These are phyloP conservation scores for Diaporthe sp. DNA, from an alignment of 2,329 filamentous ascomycete species.

Conservation along the genomic window DNA sequence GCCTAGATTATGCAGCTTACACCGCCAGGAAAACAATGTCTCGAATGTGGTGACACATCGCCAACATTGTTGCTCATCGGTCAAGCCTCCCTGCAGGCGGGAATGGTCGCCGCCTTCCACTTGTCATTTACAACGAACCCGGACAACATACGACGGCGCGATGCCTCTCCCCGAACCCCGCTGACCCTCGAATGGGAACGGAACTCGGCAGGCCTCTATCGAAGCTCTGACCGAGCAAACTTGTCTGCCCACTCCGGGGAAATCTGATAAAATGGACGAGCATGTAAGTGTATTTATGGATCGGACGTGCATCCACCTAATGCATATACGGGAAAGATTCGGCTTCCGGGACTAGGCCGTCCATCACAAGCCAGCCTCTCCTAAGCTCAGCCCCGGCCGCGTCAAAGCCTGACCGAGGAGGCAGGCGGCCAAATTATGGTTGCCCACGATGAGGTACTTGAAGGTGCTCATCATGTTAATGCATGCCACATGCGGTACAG, in stretches of 20 bases:
- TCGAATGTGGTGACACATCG: not conserved
- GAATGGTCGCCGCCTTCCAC: not conserved
- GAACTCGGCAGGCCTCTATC: not conserved
- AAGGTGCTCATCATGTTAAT: not conserved
- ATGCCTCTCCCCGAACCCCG: not conserved
- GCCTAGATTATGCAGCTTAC: constrained; percentile 25
- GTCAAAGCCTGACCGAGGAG: not conserved
- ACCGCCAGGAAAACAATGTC: constrained; percentile 2
- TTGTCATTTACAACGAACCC: not conserved
- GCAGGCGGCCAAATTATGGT: not conserved
- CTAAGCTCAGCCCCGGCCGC: too few relatives aligned
- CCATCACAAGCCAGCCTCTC: not conserved
- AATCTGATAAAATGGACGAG: not conserved
- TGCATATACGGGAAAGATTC: not conserved
- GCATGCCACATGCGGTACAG: not conserved
- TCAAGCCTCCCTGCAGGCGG: not conserved
- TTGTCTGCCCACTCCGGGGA: too few relatives aligned
- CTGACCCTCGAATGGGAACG: not conserved
- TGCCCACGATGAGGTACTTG: not conserved
- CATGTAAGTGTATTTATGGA: not conserved
- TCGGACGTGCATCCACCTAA: not conserved
- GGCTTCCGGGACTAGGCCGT: not conserved
- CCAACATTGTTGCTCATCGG: not conserved
- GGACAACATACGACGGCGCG: not conserved
- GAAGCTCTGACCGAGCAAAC: not conserved